Conservation (phyloP, 192 early-diverging fungal species). For the Fimicolochytrium jonesii region DNA sequence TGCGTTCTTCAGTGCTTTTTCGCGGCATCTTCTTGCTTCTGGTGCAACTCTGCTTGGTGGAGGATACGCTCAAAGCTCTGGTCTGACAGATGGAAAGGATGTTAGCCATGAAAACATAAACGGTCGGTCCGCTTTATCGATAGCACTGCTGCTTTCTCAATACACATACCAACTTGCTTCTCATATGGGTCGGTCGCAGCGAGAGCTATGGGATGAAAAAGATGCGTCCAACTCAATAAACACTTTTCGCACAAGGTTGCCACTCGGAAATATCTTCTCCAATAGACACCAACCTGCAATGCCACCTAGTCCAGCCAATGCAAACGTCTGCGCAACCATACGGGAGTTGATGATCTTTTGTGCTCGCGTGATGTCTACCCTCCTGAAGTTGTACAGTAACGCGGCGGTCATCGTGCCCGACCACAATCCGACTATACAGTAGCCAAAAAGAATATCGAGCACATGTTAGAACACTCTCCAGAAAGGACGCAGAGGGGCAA, state of each 20-base stretch:
- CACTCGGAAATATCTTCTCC: no score
- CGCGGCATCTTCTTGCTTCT: no score
- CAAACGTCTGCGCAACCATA: constrained; percentile 22
- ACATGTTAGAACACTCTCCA: no score
- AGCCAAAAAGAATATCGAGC: not conserved
- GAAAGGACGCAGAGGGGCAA: not conserved
- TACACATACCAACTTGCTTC: constrained; percentile 19
- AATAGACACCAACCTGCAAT: no score
- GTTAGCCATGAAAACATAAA: no score
- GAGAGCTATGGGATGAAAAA: not conserved
- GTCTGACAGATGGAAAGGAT: no score
- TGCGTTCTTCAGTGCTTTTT: no score
- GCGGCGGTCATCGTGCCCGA: constrained; percentile 11
- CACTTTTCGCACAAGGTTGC: not conserved
- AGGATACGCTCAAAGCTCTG: no score
- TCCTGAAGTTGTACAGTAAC: constrained; percentile 15
- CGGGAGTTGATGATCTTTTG: constrained; percentile 32
- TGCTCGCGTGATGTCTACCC: constrained; percentile 11
- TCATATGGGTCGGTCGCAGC: constrained; percentile 14
- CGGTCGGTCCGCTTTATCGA: no score
- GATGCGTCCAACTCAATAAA: not conserved
- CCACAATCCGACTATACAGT: not conserved
- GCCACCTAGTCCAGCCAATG: constrained; percentile 17
- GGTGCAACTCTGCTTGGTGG: no score
- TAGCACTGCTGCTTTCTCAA: no score